These are phyloP conservation scores for Tulasnella sp. DNA, from an alignment of 768 basidiomycete species.

Conservation along the genomic window DNA sequence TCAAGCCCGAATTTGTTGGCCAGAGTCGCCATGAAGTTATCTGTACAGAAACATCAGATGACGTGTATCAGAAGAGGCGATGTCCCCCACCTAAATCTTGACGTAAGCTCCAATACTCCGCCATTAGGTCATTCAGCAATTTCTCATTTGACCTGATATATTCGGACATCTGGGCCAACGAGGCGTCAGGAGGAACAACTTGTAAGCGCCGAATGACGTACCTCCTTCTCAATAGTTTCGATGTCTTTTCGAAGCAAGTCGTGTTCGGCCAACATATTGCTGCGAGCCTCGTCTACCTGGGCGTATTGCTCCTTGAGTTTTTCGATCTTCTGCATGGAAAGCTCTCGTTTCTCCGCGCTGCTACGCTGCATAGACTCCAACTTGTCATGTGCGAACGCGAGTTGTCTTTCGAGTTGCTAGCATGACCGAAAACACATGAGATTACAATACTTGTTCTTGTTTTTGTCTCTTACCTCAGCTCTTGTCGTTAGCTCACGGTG, in stretches of 20 bases:
- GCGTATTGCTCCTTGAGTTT: constrained; percentile 74
- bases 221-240: constrained; percentile 51
- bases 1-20: constrained; percentile 81
- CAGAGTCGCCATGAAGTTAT: constrained; percentile 82
- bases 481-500: constrained; percentile 61
- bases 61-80: neutral
- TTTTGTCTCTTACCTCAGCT: constrained; percentile 53
- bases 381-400: constrained; percentile 77
- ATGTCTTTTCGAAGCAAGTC: constrained; percentile 64
- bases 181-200: neutral
- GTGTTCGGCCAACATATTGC: constrained; percentile 72
- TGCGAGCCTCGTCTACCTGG: constrained; percentile 67
- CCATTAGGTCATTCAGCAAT: constrained; percentile 74
- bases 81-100: constrained; percentile 61
- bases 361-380: constrained; percentile 72
- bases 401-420: constrained; percentile 79
- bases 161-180: constrained; percentile 57
- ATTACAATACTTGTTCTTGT: neutral
- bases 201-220: constrained; percentile 31
- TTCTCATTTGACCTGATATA: constrained; percentile 68
- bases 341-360: constrained; percentile 70
- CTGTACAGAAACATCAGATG: constrained; percentile 38
- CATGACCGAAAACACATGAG: neutral
- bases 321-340: constrained; percentile 70
- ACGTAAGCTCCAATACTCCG: constrained; percentile 78